Evolutionary conservation across 129 eudicot genomes (phyloP), one percentile per base, ranked within the genome.

Genomic region (Centella asiatica): DNA sequence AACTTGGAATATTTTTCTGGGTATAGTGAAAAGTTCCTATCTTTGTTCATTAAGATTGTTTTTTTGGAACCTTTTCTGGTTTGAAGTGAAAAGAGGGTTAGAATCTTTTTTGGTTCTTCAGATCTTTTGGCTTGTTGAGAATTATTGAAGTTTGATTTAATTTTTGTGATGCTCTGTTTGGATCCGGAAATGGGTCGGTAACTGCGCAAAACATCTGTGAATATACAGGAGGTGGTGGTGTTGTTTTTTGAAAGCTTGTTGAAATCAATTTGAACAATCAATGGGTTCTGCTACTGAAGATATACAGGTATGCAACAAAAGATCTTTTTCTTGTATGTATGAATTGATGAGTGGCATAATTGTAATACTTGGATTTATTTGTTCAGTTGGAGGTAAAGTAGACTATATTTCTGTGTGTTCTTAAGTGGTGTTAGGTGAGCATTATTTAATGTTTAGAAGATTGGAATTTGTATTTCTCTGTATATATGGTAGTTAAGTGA

Each of bases 271-370:
- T 68, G 60, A 44, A 70, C 79, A 56, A 59, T 57, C 51, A 68
- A 74, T 81, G 86, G 83, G 60, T 66, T 76, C 80, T 78, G 79
- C 83, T 68, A 78, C 65, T 72, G 69, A 74, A 75, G 74, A 52
- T 79, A 63, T 62, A 57, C 66, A 82, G 95, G 95, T 85, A 68
- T 70, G 81, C 62, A 34, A 58, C 8, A 33, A 6, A 34, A 33
- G 13, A 14, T 33, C n/a, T 19, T 33, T 1, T 8, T 25, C 19
- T 2, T 57, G 18, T 33, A 17, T 46, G 2, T 6, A 0, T 18
- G 10, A 17, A 19, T 46, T 46, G 5, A 19, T 4, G 10, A 17
- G 51, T 4, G 2, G 51, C 25, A 42, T 5, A 46, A 46, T 18
- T 46, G 5, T 17, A 46, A 46, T 19, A 2, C 9, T n/a, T 42